A percentile compares a stretch with the other conserved stretches of the same genome.
These are phyloP conservation scores for Spinacia oleracea DNA, from an alignment of 179 eudicot species.

Conservation along the genomic window DNA sequence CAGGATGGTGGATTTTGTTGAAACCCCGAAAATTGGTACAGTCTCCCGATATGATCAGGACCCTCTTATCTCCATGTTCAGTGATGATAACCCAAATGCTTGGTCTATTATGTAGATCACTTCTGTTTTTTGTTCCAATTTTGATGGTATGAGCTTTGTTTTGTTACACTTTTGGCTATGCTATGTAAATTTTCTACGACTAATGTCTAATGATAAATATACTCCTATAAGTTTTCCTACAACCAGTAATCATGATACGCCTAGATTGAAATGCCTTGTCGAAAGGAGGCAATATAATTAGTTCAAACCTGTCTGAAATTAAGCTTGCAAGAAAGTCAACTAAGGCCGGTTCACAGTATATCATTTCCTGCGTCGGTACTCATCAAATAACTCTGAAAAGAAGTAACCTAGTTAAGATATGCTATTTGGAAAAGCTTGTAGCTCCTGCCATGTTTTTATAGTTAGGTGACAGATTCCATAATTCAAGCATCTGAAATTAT, in stretches of 20 bases:
- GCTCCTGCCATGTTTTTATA: too few relatives aligned
- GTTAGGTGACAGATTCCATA: too few relatives aligned
- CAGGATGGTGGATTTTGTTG: constrained; percentile 51
- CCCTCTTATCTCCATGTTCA: constrained; percentile 34
- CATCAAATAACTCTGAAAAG: too few relatives aligned
- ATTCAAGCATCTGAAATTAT: too few relatives aligned
- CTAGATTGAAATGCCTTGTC: not conserved
- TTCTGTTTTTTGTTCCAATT: not conserved
- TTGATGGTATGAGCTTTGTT: not conserved
- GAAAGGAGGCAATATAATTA: not conserved
- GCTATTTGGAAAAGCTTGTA: too few relatives aligned
- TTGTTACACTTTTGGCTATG: constrained; percentile 10
- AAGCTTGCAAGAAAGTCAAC: not conserved
- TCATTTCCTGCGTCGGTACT: not conserved
- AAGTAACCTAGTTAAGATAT: not conserved
- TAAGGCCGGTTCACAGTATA: too few relatives aligned
- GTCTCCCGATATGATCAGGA: constrained; percentile 30
- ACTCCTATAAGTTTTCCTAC: not conserved
- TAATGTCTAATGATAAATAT: constrained; percentile 7
- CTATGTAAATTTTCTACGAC: constrained; percentile 6
- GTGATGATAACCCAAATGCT: constrained; percentile 45
- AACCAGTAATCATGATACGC: not conserved
- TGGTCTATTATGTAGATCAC: constrained; percentile 36
- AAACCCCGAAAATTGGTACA: constrained; percentile 17
- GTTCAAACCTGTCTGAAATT: not conserved